Evolutionary conservation across 495 filamentous ascomycete species (phyloP).

Genomic region (Chaetomium tenue): DNA sequence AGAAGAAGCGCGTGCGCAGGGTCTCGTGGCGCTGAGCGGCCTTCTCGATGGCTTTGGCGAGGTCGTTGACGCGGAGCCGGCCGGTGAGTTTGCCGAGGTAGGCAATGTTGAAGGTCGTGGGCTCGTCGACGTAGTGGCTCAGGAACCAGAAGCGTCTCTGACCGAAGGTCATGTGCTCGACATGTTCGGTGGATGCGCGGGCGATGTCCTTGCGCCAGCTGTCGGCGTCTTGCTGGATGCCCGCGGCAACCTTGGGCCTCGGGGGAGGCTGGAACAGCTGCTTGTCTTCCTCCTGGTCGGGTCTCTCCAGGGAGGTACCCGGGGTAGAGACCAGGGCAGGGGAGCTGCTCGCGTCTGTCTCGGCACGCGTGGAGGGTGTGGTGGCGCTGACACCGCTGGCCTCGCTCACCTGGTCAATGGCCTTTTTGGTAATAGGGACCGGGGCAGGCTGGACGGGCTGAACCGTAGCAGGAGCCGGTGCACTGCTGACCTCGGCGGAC

Average conservation of each 20-base stretch:
- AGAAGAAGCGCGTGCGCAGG: slow-evolving; percentile 37
- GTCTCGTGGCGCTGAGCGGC: slow-evolving; percentile 45
- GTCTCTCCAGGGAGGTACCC: neutral
- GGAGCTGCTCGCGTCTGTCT: neutral
- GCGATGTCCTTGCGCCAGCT: neutral
- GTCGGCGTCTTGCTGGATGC: neutral
- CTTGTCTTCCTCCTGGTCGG: slow-evolving; percentile 2
- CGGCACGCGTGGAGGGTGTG: neutral
- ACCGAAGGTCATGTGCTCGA: slow-evolving; percentile 30
- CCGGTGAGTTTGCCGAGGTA: slow-evolving; percentile 32
- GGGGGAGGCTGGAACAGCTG: neutral
- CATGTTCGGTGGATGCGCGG: neutral
- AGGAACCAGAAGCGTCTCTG: slow-evolving; percentile 53
- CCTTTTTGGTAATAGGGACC: neutral
- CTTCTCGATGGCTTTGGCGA: slow-evolving; percentile 37
- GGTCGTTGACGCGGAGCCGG: slow-evolving; percentile 17
- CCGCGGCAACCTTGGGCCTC: neutral
- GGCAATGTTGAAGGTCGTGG: slow-evolving; percentile 39
- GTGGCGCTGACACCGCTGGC: neutral
- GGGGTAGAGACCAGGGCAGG: neutral
- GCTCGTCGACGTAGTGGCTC: slow-evolving; percentile 36
- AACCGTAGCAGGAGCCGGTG: neutral
- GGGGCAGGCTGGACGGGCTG: neutral
- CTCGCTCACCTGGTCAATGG: neutral
- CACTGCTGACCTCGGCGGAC: neutral